These are phyloP conservation scores for Calonectria naviculata DNA, from an alignment of 2,329 filamentous ascomycete genomes.

Conservation along the genomic window DNA sequence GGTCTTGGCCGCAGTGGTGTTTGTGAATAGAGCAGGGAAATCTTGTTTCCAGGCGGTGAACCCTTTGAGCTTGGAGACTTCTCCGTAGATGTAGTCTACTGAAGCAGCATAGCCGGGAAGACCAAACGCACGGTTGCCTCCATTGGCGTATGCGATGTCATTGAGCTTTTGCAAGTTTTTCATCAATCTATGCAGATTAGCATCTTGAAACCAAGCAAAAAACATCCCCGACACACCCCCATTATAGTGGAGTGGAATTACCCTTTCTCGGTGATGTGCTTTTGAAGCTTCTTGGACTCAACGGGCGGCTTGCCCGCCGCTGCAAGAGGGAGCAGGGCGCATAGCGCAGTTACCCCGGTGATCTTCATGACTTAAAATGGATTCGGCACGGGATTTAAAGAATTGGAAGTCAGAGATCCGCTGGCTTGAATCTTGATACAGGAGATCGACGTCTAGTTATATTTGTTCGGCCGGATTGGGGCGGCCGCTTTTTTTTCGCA, in stretches of 20 bases:
- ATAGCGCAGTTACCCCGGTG: constrained; percentile 21
- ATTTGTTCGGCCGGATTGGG: background rate
- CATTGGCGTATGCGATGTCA: constrained; percentile 45
- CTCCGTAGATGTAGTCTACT: constrained; percentile 43
- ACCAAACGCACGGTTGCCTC: constrained; percentile 46
- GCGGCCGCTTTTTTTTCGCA: background rate
- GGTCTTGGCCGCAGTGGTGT: constrained; percentile 35
- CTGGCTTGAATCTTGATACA: background rate
- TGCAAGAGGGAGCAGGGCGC: constrained; percentile 40
- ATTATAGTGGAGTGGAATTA: background rate
- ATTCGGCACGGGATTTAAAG: background rate
- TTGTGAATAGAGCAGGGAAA: constrained; percentile 41
- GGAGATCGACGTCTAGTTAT: background rate
- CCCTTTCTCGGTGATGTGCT: constrained; percentile 38
- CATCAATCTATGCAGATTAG: constrained; percentile 33
- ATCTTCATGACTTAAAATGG: constrained; percentile 31
- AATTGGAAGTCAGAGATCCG: background rate
- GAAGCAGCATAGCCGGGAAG: constrained; percentile 48
- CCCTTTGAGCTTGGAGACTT: constrained; percentile 41
- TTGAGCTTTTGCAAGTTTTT: constrained; percentile 41
- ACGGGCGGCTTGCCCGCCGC: constrained; percentile 35
- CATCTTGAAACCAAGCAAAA: accelerated
- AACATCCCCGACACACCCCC: background rate
- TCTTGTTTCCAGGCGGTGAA: constrained; percentile 44
- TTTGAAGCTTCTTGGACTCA: constrained; percentile 37